A percentile compares a stretch with the other conserved stretches of the same genome.
These are phyloP conservation scores for Didymella arachidicola DNA, from an alignment of 2,329 filamentous ascomycete genomes.

Conservation along the genomic window DNA sequence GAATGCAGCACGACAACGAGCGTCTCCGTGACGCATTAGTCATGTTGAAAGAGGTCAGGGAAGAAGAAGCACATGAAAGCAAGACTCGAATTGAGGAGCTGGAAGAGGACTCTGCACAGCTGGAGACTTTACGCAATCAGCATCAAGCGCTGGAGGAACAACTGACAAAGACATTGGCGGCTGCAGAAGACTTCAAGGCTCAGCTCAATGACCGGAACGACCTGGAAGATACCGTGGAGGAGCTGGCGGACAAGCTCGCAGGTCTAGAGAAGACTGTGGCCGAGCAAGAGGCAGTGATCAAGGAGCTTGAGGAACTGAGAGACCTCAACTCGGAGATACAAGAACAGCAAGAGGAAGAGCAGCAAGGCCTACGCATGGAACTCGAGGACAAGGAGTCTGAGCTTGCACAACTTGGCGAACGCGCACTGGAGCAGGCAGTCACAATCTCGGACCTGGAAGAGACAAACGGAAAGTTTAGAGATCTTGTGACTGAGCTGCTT, in stretches of 20 bases:
- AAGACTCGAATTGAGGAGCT: slow-evolving; percentile 59
- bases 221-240: slow-evolving; percentile 93
- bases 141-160: slow-evolving; percentile 75
- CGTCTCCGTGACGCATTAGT: slow-evolving; percentile 85
- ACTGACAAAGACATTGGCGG: slow-evolving; percentile 73
- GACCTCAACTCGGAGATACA: slow-evolving; percentile 96
- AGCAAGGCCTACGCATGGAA: slow-evolving; percentile 93
- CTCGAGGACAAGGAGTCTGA: slow-evolving; percentile 86
- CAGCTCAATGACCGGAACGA: slow-evolving; percentile 89
- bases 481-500: slow-evolving; percentile 85
- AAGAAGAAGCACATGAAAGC: slow-evolving; percentile 82
- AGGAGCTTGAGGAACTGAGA: slow-evolving; percentile 86
- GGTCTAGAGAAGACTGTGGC: not conserved
- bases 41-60: slow-evolving; percentile 82
- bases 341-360: slow-evolving; percentile 88
- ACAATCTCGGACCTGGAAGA: slow-evolving; percentile 87
- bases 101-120: slow-evolving; percentile 40
- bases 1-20: slow-evolving; percentile 91
- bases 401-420: slow-evolving; percentile 80
- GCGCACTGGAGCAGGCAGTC: slow-evolving; percentile 78
- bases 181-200: slow-evolving; percentile 84
- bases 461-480: slow-evolving; percentile 85
- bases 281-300: slow-evolving; percentile 78
- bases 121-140: slow-evolving; percentile 61
- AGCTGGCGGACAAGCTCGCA: not conserved